A percentile compares a stretch with the other conserved stretches of the same genome.
Conservation (phyloP, 2,329 filamentous ascomycete species). For the Nemania sp. region DNA sequence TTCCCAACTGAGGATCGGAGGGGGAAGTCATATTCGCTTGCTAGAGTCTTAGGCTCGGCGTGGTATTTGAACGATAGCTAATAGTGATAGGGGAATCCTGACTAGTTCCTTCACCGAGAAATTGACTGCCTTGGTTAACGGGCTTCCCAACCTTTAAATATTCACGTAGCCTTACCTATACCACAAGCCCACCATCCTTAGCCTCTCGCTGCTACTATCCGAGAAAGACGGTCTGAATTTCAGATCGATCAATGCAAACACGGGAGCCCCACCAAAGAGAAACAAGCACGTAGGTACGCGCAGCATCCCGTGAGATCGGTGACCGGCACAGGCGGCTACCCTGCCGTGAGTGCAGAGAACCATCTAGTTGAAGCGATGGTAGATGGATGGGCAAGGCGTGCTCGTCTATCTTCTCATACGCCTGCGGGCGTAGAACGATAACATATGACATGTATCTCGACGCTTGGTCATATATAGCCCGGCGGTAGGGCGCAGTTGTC, state of each 20-base stretch:
- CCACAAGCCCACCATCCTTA: background rate
- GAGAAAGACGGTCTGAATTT: conserved; percentile 8
- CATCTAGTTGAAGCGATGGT: background rate
- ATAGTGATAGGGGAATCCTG: background rate
- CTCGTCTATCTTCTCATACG: background rate
- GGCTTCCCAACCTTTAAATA: background rate
- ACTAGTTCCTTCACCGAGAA: too few relatives aligned
- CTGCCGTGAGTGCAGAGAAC: conserved; percentile 11
- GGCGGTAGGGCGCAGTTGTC: conserved; percentile 28
- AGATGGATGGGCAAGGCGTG: conserved; percentile 13
- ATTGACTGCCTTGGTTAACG: too few relatives aligned
- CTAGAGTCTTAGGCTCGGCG: background rate
- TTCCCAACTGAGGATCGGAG: conserved; percentile 45
- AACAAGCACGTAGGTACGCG: conserved; percentile 25
- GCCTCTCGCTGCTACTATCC: background rate
- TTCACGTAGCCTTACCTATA: background rate
- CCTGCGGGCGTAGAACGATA: background rate
- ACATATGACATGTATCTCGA: conserved; percentile 30
- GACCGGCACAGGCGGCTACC: conserved; percentile 15
- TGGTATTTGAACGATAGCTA: background rate
- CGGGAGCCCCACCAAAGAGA: conserved; percentile 23
- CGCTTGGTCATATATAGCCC: background rate
- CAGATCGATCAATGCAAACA: conserved; percentile 32
- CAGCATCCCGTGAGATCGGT: conserved; percentile 34
- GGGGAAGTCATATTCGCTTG: conserved; percentile 48